phyloP scores from a whole-genome alignment of 345 rosid species.

The Corchorus olitorius region DNA sequence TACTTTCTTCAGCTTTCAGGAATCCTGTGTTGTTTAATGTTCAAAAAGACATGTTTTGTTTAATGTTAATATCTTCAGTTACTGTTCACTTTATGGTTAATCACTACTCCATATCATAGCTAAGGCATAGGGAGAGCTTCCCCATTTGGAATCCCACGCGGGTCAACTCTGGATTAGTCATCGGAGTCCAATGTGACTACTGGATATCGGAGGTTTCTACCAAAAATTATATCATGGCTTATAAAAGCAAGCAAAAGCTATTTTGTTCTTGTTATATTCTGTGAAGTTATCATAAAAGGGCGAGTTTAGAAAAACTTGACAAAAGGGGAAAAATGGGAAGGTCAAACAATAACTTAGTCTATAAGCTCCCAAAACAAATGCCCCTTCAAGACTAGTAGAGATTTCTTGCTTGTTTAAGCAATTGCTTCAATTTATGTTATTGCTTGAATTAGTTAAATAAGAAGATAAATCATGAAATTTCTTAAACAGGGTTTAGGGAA shows the following conservation, averaged over 20 bases:
- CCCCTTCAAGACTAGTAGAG: background rate
- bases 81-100: background rate
- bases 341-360: background rate
- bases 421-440: background rate
- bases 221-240: background rate
- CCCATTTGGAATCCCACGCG: too few species aligned
- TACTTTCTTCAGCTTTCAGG: background rate
- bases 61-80: background rate
- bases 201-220: too few species aligned
- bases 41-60: background rate
- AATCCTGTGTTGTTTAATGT: background rate
- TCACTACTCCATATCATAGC: background rate
- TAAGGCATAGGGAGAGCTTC: too few species aligned
- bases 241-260: conserved; percentile 5
- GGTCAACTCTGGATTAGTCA: too few species aligned
- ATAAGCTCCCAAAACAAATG: background rate
- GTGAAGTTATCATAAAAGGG: background rate
- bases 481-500: background rate
- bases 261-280: background rate
- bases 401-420: background rate
- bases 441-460: background rate
- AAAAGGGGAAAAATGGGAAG: background rate
- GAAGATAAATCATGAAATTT: background rate
- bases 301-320: background rate
- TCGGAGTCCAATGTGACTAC: too few species aligned